Evolutionary conservation across 2,329 filamentous ascomycete species (phyloP), one percentile per base, ranked within the genome.

Genomic region (Thermothelomyces thermophilus): DNA sequence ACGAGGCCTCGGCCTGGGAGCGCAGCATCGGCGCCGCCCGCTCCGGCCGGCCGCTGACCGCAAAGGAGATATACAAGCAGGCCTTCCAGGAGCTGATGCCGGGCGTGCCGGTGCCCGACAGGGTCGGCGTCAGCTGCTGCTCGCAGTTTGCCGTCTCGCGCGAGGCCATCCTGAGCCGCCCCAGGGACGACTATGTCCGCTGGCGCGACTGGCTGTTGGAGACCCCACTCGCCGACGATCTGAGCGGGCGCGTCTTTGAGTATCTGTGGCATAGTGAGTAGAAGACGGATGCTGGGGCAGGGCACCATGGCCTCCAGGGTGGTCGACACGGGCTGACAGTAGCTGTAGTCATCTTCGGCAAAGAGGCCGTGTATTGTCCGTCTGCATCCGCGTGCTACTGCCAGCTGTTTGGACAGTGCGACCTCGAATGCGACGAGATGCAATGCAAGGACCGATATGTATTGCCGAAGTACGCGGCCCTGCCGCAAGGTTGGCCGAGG

Each of bases 111-210:
- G 68, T 79, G 3, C 77, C 79, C 0, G 62, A 68, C 1, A 59
- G 71, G 10, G 70, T 83, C 8, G 78, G 73, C 2, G 73, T 75
- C 4, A 71, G 78, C n/a, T 84, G 81, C 61, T 84, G 81, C 63
- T 79, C 80, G 16, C 82, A 85, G 63, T 85, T 85, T 54, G 82
- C 76, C 0, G 75, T 84, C 6, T 77, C 77, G 3, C 67, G 72
- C 7, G 71, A 76, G 6, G 72, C 73, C 40, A 70, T 84, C 26
- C 69, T 60, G 7, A 62, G 65, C 40, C 68, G 78, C 30, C 70
- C 77, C 3, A 64, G 64, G 39, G 68, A 69, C 9, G 77, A 79
- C 51, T 85, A 84, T 56, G 59, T 76, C 14, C 71, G 70, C 34
- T 78, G 76, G 60, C 70, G 80, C 4, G 66, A 80, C 40, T 85